Base-by-base conservation (phyloP, 345 rosid genomes). In the Angophora floribunda region DNA sequence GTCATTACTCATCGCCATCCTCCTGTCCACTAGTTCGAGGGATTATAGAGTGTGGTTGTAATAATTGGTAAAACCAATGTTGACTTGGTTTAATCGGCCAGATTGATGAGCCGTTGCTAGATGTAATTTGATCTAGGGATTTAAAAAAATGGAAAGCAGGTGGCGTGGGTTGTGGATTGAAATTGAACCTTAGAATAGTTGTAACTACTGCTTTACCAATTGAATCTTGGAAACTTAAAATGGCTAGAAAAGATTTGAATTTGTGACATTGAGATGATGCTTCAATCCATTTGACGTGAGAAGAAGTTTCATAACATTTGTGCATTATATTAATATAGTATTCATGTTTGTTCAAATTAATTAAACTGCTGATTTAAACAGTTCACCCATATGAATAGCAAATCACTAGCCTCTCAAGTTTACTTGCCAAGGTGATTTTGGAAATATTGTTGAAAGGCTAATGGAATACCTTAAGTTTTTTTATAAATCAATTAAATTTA, bases 101-200 rank as follows among this genome's bases (percentile, higher is more conserved):
- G 26, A 70, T 70, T 3, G 13, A 2, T 19, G 13, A 70, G 24
- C 2, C 0, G 2, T 5, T 75, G 7, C 2, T 41, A 21, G 13
- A 41, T 75, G 49, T 41, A 41, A 75, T 8, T 75, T 9, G 49
- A 6, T 41, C 14, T 75, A 41, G 8, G 4, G 13, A 9, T 41
- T 75, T 41, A 0, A 16, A 17, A 9, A 9, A 19, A 36, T 9
- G 14, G 14, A 16, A 41, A 36, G 0, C 2, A 7, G 13, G 45
- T 0, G 2, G 2, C 13, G 0, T 19, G 26, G 47, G 47, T 70
- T 70, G 24, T 36, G 13, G 44, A 7, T 70, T 70, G 45, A 70
- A 70, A 70, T 70, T 0, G 0, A 70, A 9, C 0, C 13, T 67
- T 67, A 32, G 6, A 67, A 8, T 0, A 0, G 45, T 32, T 13